Evolutionary conservation across 176 grass and related monocot species (phyloP), one percentile per base, ranked within the genome.

Genomic region (Tuctoria greenei): DNA sequence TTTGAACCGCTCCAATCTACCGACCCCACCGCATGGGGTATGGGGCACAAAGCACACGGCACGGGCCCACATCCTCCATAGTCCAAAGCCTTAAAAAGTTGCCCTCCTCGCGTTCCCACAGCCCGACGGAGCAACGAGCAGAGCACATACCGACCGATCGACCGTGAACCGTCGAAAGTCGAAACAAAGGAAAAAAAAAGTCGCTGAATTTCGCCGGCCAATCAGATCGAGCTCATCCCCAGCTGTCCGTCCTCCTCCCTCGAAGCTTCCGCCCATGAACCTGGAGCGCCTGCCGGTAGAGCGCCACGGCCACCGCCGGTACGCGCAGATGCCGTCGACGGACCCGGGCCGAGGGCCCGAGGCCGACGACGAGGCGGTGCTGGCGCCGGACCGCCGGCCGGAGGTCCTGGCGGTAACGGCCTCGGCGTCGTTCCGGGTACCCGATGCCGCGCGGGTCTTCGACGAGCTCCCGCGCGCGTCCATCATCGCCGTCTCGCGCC

Each of bases 401-500:
- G 82, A 93, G 41, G 95, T 90, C 69, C 91, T 88, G 65, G 44
- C 82, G 75, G 74, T 69, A 9, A 23, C 81, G 2, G 57, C 79
- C 14, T 87, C 95, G 8, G 68, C 87, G 21, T 92, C 89, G 15
- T 84, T 90, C 84, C 88, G 91, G 10, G 59, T 87, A 60, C 80
- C 78, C 25, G 89, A 94, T 47, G 42, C 66, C 7, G 85, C 73
- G 52, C 75, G 82, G 73, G 84, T 92, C 27, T 99, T 99, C 67
- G 91, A 95, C 28, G 89, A 95, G 77, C 74, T 95, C 73, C 95
- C 95, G 12, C 84, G 83, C 36, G 84, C 89, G 16, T 73, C 62
- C 64, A 93, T 99, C 77, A 78, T 85, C 35, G 77, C 95, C 40
- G 85, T 95, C 12, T 99, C 91, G 43, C 84, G 91, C 37, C 89